A percentile compares a stretch with the other conserved stretches of the same genome.
Conservation (phyloP, 176 grass and related monocot species). For the Rhynchospora pubera region DNA sequence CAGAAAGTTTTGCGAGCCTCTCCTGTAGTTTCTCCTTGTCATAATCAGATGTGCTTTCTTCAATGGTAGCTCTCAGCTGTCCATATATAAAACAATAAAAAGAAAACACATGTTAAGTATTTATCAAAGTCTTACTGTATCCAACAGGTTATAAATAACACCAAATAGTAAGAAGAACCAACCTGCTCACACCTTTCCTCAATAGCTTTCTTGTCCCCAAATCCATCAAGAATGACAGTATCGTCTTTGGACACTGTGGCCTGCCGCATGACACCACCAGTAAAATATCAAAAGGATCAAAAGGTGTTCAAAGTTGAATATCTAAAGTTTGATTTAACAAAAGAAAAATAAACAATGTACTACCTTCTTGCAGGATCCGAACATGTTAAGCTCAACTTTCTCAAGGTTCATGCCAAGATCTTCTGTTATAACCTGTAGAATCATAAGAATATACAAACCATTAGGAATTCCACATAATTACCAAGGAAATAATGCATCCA, state of each 20-base stretch:
- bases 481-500: background rate
- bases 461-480: background rate
- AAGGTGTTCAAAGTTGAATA: background rate
- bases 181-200: constrained; percentile 90
- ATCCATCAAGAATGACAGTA: constrained; percentile 94
- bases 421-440: constrained; percentile 78
- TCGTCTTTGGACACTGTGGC: constrained; percentile 96
- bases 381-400: constrained; percentile 64
- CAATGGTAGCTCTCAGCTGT: constrained; percentile 81
- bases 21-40: constrained; percentile 91
- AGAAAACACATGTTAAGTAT: constrained; percentile 1
- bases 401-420: constrained; percentile 98
- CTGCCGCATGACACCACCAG: constrained; percentile 32
- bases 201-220: constrained; percentile 79
- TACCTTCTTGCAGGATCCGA: constrained; percentile 91
- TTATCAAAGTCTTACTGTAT: constrained; percentile 4
- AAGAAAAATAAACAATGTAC: constrained; percentile 14
- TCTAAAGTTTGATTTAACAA: background rate
- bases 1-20: constrained; percentile 84
- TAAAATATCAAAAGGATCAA: background rate
- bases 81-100: background rate
- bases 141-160: background rate
- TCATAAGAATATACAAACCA: constrained; percentile 3
- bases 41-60: constrained; percentile 84
- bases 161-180: background rate